Percentiles rank a stretch among this genome's conserved stretches.
Evolutionary conservation across 106 monocot species (phyloP).

Genomic region (Dendrobium chrysotoxum): DNA sequence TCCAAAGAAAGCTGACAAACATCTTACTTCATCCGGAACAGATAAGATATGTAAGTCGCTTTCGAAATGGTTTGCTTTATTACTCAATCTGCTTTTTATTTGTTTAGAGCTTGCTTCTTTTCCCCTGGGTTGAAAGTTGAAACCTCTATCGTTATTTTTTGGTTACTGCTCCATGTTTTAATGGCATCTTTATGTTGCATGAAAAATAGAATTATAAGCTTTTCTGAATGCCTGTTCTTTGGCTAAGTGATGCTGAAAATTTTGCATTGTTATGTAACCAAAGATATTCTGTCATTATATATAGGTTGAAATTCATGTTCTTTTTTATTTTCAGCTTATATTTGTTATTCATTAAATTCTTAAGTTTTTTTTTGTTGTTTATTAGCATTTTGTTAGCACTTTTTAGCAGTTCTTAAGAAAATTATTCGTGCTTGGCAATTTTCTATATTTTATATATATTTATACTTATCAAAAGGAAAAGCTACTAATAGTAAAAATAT

Average conservation of each 20-base stretch:
- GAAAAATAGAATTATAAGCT: too few species aligned
- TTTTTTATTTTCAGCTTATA: not conserved
- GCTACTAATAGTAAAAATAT: too few species aligned
- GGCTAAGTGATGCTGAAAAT: not conserved
- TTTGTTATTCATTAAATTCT: not conserved
- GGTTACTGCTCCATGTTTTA: not conserved
- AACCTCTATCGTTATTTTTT: not conserved
- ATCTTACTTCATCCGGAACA: constrained; percentile 15
- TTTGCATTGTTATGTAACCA: not conserved
- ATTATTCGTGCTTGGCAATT: not conserved
- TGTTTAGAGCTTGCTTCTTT: not conserved
- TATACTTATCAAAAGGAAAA: too few species aligned
- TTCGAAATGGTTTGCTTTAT: not conserved
- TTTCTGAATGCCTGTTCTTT: too few species aligned
- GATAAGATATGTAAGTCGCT: constrained; percentile 36
- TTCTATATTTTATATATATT: not conserved
- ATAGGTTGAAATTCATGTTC: not conserved
- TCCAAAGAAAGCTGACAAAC: constrained; percentile 61
- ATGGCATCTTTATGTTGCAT: not conserved
- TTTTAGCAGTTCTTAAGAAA: not conserved
- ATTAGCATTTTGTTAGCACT: not conserved
- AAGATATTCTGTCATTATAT: not conserved
- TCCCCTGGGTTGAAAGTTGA: not conserved
- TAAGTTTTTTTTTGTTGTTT: not conserved
- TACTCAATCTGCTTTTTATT: not conserved